Evolutionary conservation across 1,139 yeast species (phyloP).

Genomic region (Wickerhamiella pararugosa): DNA sequence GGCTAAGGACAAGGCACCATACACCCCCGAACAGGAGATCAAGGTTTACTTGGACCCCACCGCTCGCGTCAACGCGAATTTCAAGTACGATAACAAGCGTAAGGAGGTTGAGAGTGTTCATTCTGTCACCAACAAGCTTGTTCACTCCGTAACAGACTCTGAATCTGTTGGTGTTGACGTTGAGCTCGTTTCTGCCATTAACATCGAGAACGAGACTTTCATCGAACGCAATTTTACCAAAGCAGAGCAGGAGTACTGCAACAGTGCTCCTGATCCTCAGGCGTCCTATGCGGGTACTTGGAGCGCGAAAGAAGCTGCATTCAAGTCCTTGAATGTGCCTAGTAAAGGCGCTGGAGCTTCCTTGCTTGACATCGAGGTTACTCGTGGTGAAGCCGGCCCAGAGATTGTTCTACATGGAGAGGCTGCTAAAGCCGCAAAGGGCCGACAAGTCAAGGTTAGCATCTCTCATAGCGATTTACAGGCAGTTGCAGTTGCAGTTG

Average conservation of each 20-base stretch:
- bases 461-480: constrained; percentile 95
- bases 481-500: constrained; percentile 93
- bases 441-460: constrained; percentile 62
- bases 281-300: constrained; percentile 95
- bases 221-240: constrained; percentile 81
- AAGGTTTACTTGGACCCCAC: constrained; percentile 90
- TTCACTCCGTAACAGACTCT: constrained; percentile 38
- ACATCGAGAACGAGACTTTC: constrained; percentile 75
- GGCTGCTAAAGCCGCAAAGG: constrained; percentile 72
- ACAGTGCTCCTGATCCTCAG: constrained; percentile 52
- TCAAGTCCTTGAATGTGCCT: constrained; percentile 82
- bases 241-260: constrained; percentile 66
- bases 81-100: constrained; percentile 30
- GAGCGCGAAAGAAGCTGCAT: constrained; percentile 99
- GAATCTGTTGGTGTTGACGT: constrained; percentile 83
- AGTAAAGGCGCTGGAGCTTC: constrained; percentile 94
- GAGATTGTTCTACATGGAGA: constrained; percentile 57
- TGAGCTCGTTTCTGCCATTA: constrained; percentile 68
- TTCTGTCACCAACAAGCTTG: constrained; percentile 28
- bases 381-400: constrained; percentile 67
- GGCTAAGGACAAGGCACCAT: constrained; percentile 89
- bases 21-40: constrained; percentile 72
- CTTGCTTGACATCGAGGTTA: constrained; percentile 76
- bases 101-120: constrained; percentile 3
- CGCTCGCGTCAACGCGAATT: constrained; percentile 53